These are phyloP conservation scores for Amphicarpaea edgeworthii DNA, from an alignment of 306 rosid genomes.

Conservation along the genomic window DNA sequence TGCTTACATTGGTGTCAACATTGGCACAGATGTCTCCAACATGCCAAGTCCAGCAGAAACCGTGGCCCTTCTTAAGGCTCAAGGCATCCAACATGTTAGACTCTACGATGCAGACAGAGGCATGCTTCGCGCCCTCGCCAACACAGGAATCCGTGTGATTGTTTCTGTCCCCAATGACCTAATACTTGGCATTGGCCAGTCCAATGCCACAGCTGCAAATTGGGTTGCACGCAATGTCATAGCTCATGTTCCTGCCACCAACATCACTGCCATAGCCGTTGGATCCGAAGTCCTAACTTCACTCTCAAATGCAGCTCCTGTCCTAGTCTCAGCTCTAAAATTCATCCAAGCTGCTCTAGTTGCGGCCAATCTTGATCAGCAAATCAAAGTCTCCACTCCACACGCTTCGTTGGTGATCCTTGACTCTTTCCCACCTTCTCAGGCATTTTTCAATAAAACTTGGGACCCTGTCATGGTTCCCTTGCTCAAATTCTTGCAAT, in stretches of 20 bases:
- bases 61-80: constrained; percentile 89
- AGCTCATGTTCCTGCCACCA: constrained; percentile 93
- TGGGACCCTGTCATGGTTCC: constrained; percentile 98
- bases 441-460: constrained; percentile 90
- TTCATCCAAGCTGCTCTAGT: constrained; percentile 94
- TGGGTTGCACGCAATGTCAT: constrained; percentile 89
- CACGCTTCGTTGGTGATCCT: constrained; percentile 88
- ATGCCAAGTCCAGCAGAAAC: constrained; percentile 91
- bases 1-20: constrained; percentile 85
- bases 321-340: constrained; percentile 78
- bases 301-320: constrained; percentile 86
- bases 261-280: constrained; percentile 90
- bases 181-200: constrained; percentile 90
- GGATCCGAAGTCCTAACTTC: constrained; percentile 91
- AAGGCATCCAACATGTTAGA: constrained; percentile 77
- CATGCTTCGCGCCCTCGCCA: constrained; percentile 92
- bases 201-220: constrained; percentile 92
- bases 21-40: constrained; percentile 80
- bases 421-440: constrained; percentile 97
- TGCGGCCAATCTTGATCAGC: constrained; percentile 84
- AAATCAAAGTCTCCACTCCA: constrained; percentile 92
- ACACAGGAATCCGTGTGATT: constrained; percentile 79
- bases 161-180: constrained; percentile 88
- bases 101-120: constrained; percentile 84
- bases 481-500: constrained; percentile 84